Conservation (phyloP, 768 basidiomycete species). For the Leccinum pellstonianum region DNA sequence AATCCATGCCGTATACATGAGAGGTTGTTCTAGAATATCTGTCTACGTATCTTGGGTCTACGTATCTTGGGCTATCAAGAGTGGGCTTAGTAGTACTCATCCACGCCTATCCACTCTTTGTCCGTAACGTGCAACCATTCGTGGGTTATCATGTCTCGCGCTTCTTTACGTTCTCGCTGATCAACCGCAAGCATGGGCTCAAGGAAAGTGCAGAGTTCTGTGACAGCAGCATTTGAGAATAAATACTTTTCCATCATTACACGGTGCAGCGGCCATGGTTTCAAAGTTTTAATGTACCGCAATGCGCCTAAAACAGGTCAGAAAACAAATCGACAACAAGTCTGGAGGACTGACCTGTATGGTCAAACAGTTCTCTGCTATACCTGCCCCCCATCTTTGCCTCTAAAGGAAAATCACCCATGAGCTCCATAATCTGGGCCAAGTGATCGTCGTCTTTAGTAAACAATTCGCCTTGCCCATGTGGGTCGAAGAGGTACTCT, state of each 20-base stretch:
- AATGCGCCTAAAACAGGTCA: constrained; percentile 48
- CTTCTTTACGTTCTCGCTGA: constrained; percentile 64
- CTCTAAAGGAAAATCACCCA: constrained; percentile 73
- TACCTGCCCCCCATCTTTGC: constrained; percentile 84
- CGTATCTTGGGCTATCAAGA: constrained; percentile 5
- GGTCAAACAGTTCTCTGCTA: constrained; percentile 82
- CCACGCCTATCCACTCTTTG: constrained; percentile 27
- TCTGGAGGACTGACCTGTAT: constrained; percentile 46
- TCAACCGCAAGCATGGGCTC: constrained; percentile 75
- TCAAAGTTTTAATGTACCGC: constrained; percentile 71
- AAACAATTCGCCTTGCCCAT: constrained; percentile 75
- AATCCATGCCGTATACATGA: constrained; percentile 3
- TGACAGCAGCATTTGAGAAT: constrained; percentile 57
- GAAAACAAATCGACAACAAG: background rate
- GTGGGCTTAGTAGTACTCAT: constrained; percentile 26
- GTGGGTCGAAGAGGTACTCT: constrained; percentile 91
- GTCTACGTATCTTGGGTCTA: constrained; percentile 15
- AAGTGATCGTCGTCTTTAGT: constrained; percentile 95
- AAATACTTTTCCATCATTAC: constrained; percentile 92
- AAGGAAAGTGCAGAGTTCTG: constrained; percentile 62
- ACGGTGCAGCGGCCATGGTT: constrained; percentile 76
- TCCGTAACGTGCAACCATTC: constrained; percentile 60
- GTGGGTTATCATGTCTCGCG: constrained; percentile 72
- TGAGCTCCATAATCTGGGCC: constrained; percentile 90
- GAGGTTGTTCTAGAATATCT: constrained; percentile 3